Conservation (phyloP, 139 green algal genomes). For the Tetradesmus obliquus region DNA sequence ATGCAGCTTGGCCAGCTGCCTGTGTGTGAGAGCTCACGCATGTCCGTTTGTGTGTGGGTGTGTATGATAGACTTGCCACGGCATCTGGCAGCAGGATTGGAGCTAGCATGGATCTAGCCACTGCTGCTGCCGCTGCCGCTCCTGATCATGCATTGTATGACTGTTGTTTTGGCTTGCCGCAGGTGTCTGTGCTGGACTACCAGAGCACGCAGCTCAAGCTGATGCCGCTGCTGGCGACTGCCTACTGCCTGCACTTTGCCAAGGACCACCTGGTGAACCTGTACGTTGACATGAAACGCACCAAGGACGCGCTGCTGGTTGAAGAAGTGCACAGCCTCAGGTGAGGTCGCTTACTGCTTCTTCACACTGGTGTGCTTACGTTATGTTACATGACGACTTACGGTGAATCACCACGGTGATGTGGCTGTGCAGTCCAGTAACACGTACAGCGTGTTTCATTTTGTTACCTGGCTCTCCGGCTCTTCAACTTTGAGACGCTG, state of each 20-base stretch:
- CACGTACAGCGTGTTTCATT: background rate
- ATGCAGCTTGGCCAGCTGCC: too few relatives aligned
- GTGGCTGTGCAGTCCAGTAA: too few relatives aligned
- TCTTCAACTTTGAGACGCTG: too few relatives aligned
- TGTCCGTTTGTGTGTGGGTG: too few relatives aligned
- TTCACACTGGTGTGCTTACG: background rate
- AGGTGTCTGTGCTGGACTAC: constrained; percentile 86
- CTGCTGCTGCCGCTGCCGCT: background rate
- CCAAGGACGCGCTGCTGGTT: constrained; percentile 72
- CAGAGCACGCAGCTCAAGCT: constrained; percentile 78
- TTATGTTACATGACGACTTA: background rate
- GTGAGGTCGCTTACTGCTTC: background rate
- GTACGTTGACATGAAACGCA: constrained; percentile 86
- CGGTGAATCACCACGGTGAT: too few relatives aligned
- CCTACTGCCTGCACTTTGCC: constrained; percentile 82
- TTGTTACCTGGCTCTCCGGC: background rate
- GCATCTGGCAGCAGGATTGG: background rate
- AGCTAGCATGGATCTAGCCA: background rate
- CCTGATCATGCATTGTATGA: background rate
- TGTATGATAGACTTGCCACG: background rate
- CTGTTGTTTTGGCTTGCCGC: background rate
- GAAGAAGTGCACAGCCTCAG: constrained; percentile 78
- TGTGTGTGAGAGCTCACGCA: too few relatives aligned
- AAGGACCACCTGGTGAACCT: constrained; percentile 62
- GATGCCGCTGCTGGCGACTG: constrained; percentile 84